Evolutionary conservation across 495 filamentous ascomycete species (phyloP).

Genomic region (Pseudoneurospora amorphoporcata): DNA sequence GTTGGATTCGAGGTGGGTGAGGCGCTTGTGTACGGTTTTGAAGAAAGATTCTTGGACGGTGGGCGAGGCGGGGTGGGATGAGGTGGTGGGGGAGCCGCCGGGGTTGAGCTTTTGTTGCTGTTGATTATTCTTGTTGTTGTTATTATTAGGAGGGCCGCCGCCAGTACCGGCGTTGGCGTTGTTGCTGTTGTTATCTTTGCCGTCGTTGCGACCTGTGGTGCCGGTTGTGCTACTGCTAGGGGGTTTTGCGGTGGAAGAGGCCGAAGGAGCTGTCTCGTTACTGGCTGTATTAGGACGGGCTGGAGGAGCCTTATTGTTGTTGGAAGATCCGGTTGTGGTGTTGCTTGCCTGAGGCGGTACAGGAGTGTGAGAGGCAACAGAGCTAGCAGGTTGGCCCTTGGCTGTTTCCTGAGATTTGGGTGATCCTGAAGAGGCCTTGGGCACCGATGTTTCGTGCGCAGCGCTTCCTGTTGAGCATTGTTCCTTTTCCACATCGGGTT

Average conservation of each 20-base stretch:
- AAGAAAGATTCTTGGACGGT: constrained; percentile 96
- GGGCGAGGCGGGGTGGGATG: constrained; percentile 52
- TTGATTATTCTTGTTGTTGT: constrained; percentile 7
- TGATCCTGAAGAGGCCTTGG: neutral
- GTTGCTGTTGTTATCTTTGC: constrained; percentile 5
- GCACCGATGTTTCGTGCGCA: neutral
- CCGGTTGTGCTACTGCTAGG: neutral
- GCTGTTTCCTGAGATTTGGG: neutral
- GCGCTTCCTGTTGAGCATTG: constrained; percentile 2
- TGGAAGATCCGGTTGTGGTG: neutral
- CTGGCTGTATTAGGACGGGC: neutral
- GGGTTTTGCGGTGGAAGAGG: neutral
- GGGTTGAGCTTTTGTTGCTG: constrained; percentile 26
- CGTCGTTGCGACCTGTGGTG: constrained; percentile 1
- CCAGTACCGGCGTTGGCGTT: neutral
- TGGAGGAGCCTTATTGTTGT: neutral
- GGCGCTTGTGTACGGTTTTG: constrained; percentile 87
- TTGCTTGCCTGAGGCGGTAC: neutral
- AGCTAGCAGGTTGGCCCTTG: neutral
- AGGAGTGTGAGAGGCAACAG: constrained; percentile 2
- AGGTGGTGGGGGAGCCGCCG: constrained; percentile 19
- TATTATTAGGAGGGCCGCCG: neutral
- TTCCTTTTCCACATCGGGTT: constrained; percentile 1
- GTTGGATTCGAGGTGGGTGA: constrained; percentile 84
- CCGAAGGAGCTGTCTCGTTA: neutral